Conservation (phyloP, 306 rosid species). For the Lathyrus oleraceus region DNA sequence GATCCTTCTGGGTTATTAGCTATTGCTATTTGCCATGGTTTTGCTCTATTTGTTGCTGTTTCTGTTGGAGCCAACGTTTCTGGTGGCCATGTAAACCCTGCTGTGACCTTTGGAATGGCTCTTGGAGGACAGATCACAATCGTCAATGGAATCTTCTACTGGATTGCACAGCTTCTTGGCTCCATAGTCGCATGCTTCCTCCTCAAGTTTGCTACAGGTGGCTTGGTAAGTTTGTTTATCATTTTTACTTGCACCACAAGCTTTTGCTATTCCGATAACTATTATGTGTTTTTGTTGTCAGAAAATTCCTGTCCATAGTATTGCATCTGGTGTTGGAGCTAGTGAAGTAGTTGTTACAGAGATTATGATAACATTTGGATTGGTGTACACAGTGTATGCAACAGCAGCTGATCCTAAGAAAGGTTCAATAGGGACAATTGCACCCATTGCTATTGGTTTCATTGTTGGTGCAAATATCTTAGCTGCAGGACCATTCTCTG, state of each 20-base stretch:
- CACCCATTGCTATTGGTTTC: conserved; percentile 89
- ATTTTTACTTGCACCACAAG: too few species aligned
- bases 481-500: conserved; percentile 91
- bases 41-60: conserved; percentile 90
- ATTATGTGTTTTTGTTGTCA: conserved; percentile 20
- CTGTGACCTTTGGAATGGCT: conserved; percentile 91
- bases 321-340: conserved; percentile 69
- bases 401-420: conserved; percentile 95
- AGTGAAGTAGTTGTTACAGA: conserved; percentile 69
- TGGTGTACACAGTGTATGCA: conserved; percentile 91
- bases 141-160: conserved; percentile 79
- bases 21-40: conserved; percentile 76
- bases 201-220: conserved; percentile 73
- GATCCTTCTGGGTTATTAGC: conserved; percentile 80
- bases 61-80: conserved; percentile 82
- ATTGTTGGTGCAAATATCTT: conserved; percentile 91
- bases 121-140: conserved; percentile 86
- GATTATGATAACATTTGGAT: conserved; percentile 76
- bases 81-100: too few species aligned
- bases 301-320: conserved; percentile 69
- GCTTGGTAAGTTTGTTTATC: conserved; percentile 48
- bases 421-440: conserved; percentile 73
- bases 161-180: conserved; percentile 87
- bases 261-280: too few species aligned
- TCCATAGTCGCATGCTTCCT: conserved; percentile 80